phyloP scores from a whole-genome alignment of 2,329 filamentous ascomycete genomes.

The Stemphylium lycopersici region DNA sequence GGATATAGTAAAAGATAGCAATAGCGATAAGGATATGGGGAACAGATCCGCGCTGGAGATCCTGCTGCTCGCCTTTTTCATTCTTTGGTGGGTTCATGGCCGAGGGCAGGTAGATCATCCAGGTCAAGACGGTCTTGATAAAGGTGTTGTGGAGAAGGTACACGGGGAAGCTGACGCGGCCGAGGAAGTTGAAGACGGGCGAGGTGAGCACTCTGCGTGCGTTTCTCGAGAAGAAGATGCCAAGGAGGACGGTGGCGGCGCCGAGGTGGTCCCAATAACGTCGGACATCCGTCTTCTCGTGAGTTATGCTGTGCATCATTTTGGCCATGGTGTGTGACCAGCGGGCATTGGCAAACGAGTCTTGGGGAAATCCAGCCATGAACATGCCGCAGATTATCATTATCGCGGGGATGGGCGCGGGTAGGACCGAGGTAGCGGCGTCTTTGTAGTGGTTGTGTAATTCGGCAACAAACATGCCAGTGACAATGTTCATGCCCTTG shows the following conservation, averaged over 20 bases:
- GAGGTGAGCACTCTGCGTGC: slow-evolving; percentile 61
- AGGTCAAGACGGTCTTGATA: slow-evolving; percentile 64
- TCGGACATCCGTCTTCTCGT: slow-evolving; percentile 55
- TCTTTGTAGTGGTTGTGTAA: slow-evolving; percentile 60
- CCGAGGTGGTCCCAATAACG: slow-evolving; percentile 59
- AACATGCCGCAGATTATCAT: slow-evolving; percentile 61
- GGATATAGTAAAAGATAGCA: slow-evolving; percentile 43
- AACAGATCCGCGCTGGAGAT: slow-evolving; percentile 41
- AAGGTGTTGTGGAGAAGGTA: slow-evolving; percentile 69
- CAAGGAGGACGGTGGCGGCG: slow-evolving; percentile 57
- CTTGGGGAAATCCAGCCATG: slow-evolving; percentile 66
- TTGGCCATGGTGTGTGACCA: slow-evolving; percentile 60
- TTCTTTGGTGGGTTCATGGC: slow-evolving; percentile 47
- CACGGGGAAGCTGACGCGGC: slow-evolving; percentile 68
- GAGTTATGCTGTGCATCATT: slow-evolving; percentile 55
- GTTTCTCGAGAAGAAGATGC: slow-evolving; percentile 59
- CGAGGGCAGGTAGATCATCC: slow-evolving; percentile 60
- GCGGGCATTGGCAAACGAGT: slow-evolving; percentile 58
- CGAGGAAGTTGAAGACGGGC: slow-evolving; percentile 65
- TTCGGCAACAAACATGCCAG: slow-evolving; percentile 67
- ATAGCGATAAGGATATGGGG: slow-evolving; percentile 44
- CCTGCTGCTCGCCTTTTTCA: slow-evolving; percentile 45
- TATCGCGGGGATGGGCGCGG: slow-evolving; percentile 57
- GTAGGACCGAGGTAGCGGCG: slow-evolving; percentile 55
- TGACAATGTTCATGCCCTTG: slow-evolving; percentile 64